Evolutionary conservation across 768 basidiomycete species (phyloP).

Genomic region (Fomitopsis serialis): DNA sequence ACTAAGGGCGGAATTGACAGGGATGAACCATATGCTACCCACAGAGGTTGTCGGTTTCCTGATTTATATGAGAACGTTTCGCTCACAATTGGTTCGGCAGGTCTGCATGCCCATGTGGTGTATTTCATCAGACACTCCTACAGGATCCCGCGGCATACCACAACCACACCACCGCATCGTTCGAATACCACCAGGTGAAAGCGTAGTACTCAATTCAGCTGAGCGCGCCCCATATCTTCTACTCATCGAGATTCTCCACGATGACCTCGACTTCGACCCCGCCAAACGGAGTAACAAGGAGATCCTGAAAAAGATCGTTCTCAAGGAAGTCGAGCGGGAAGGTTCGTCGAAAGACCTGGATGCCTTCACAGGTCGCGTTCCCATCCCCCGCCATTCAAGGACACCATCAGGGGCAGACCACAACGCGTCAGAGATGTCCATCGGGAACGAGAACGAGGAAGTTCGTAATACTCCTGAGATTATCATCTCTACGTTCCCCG

Average conservation of each 20-base stretch:
- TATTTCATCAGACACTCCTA: conserved; percentile 56
- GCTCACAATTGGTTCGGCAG: conserved; percentile 29
- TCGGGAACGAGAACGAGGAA: conserved; percentile 21
- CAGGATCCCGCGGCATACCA: conserved; percentile 32
- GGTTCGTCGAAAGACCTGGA: conserved; percentile 53
- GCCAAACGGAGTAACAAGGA: conserved; percentile 79
- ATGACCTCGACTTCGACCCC: conserved; percentile 92
- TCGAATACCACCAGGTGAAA: conserved; percentile 95
- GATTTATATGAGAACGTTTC: background rate
- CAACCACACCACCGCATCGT: conserved; percentile 91
- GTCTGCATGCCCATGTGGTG: conserved; percentile 91
- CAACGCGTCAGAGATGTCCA: conserved; percentile 15
- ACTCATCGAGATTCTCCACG: conserved; percentile 83
- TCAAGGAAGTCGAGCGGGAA: conserved; percentile 56
- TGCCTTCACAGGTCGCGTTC: conserved; percentile 16
- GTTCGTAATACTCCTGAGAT: conserved; percentile 5
- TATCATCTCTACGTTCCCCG: background rate
- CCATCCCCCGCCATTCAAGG: background rate
- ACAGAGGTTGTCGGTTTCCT: conserved; percentile 61
- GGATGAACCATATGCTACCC: conserved; percentile 92
- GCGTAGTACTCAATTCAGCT: conserved; percentile 96
- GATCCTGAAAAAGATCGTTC: conserved; percentile 68
- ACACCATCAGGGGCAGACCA: conserved; percentile 5
- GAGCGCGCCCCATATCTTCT: conserved; percentile 93
- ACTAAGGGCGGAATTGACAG: conserved; percentile 92